These are phyloP conservation scores for Metschnikowia gelsemii DNA, from an alignment of 805 yeast species.

Conservation along the genomic window DNA sequence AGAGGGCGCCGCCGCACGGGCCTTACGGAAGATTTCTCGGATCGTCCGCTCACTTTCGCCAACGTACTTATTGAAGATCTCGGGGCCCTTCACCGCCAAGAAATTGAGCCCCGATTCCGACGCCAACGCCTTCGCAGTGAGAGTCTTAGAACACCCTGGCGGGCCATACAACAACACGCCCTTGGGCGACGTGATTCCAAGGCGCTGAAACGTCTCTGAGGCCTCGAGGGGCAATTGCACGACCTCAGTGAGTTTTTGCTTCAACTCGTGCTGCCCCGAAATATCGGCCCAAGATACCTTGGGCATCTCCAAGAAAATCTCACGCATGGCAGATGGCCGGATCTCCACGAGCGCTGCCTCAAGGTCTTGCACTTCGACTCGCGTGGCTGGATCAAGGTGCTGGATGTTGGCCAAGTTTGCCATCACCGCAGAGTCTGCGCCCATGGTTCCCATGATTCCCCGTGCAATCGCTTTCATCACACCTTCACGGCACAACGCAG, in stretches of 20 bases:
- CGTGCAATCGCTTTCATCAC: conserved; percentile 79
- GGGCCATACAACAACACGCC: conserved; percentile 96
- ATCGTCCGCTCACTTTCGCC: conserved; percentile 96
- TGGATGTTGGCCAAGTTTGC: conserved; percentile 2
- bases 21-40: conserved; percentile 88
- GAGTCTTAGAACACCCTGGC: conserved; percentile 98
- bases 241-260: conserved; percentile 80
- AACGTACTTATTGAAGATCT: conserved; percentile 87
- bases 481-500: conserved; percentile 83
- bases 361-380: conserved; percentile 57
- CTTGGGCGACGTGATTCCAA: conserved; percentile 89
- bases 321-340: conserved; percentile 96
- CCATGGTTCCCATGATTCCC: conserved; percentile 36
- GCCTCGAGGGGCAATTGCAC: conserved; percentile 89
- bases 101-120: conserved; percentile 96
- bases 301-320: conserved; percentile 90
- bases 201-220: conserved; percentile 64
- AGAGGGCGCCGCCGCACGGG: conserved; percentile 91
- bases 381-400: conserved; percentile 34
- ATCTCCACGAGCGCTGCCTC: conserved; percentile 72
- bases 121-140: conserved; percentile 96
- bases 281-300: conserved; percentile 91
- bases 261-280: conserved; percentile 89
- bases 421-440: conserved; percentile 5
- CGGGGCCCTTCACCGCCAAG: conserved; percentile 95